Percentiles rank a stretch among this genome's conserved stretches.
Evolutionary conservation across 2,329 filamentous ascomycete species (phyloP).

Genomic region (Sphaerulina vaccinii): DNA sequence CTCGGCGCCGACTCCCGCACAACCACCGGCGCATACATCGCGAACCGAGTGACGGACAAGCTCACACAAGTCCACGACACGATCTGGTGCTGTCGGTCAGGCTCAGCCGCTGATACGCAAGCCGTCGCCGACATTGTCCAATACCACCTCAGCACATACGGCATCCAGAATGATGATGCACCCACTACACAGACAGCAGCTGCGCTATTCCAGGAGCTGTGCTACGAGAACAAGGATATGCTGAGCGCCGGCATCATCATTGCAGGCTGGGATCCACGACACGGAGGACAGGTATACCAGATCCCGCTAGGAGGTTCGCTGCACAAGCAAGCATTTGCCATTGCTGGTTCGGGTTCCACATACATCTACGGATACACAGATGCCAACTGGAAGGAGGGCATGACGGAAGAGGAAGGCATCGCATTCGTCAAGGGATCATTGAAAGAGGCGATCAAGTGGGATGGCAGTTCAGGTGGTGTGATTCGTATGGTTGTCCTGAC

Average conservation of each 20-base stretch:
- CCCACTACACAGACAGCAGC: conserved; percentile 95
- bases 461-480: conserved; percentile 95
- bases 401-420: conserved; percentile 89
- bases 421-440: conserved; percentile 89
- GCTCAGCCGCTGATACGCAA: conserved; percentile 95
- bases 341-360: conserved; percentile 93
- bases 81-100: conserved; percentile 99
- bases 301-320: conserved; percentile 95
- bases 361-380: conserved; percentile 99
- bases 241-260: conserved; percentile 96
- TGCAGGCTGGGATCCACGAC: conserved; percentile 92
- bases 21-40: conserved; percentile 96
- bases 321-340: conserved; percentile 95
- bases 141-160: conserved; percentile 91
- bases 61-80: conserved; percentile 97
- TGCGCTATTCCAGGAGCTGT: conserved; percentile 95
- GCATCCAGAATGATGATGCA: conserved; percentile 81
- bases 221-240: conserved; percentile 94
- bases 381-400: conserved; percentile 89
- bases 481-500: conserved; percentile 98
- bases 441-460: conserved; percentile 97
- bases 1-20: conserved; percentile 96
- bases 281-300: conserved; percentile 95
- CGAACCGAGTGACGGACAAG: conserved; percentile 98
- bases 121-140: conserved; percentile 97